Percentiles rank a stretch among this genome's conserved stretches.
Evolutionary conservation across 1,139 yeast species (phyloP).

Genomic region (Geotrichum europaeum): DNA sequence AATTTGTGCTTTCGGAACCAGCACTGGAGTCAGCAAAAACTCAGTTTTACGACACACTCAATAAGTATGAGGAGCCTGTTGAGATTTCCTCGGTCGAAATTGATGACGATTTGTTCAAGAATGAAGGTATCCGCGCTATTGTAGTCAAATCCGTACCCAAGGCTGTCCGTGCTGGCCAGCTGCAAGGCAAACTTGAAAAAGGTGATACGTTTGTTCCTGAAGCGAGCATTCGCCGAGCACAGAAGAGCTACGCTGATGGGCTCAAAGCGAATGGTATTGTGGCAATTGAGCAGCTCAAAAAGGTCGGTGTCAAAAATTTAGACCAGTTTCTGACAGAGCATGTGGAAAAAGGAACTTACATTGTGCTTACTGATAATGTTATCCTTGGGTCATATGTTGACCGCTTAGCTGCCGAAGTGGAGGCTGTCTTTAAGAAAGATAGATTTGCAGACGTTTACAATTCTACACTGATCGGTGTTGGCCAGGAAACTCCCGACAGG

Average conservation of each 20-base stretch:
- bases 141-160: constrained; percentile 5
- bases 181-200: constrained; percentile 7
- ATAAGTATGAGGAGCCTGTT: constrained; percentile 1
- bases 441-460: constrained; percentile 1
- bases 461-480: constrained; percentile 3
- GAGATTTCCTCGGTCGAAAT: background rate
- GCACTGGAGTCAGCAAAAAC: background rate
- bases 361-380: constrained; percentile 1
- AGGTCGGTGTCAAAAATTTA: constrained; percentile 9
- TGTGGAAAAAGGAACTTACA: background rate
- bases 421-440: background rate
- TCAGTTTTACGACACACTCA: constrained; percentile 4
- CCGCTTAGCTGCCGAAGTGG: background rate
- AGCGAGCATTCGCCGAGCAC: background rate
- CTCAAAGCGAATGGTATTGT: constrained; percentile 5
- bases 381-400: constrained; percentile 3
- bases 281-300: background rate
- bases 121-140: background rate
- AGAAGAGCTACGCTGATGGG: background rate
- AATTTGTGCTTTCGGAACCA: constrained; percentile 5
- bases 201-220: constrained; percentile 11
- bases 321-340: constrained; percentile 4
- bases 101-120: constrained; percentile 5
- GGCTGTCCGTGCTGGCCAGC: constrained; percentile 7
- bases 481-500: constrained; percentile 5